Percentiles rank a stretch among this genome's conserved stretches.
Evolutionary conservation across 306 rosid species (phyloP).

Genomic region (Prunus campanulata): DNA sequence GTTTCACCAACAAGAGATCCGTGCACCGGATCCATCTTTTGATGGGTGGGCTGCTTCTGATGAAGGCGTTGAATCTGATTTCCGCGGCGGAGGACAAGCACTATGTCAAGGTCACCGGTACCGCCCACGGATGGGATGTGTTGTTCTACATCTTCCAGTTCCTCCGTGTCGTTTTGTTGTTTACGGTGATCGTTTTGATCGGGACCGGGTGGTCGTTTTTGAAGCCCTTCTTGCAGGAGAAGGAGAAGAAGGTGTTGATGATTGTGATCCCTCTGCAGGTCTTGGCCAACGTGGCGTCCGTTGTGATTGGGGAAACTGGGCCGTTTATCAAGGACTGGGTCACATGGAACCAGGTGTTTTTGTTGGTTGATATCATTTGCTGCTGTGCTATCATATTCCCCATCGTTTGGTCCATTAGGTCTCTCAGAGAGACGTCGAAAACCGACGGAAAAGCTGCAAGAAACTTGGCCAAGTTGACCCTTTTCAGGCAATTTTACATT

Average conservation of each 20-base stretch:
- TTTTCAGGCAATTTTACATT: slow-evolving; percentile 83
- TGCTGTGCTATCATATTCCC: slow-evolving; percentile 95
- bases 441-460: slow-evolving; percentile 89
- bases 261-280: slow-evolving; percentile 91
- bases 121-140: slow-evolving; percentile 94
- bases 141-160: slow-evolving; percentile 86
- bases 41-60: slow-evolving; percentile 63
- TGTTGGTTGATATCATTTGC: slow-evolving; percentile 85
- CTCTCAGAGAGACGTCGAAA: slow-evolving; percentile 79
- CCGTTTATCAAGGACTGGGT: slow-evolving; percentile 94
- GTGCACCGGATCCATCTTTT: slow-evolving; percentile 78
- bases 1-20: slow-evolving; percentile 41
- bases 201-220: slow-evolving; percentile 93
- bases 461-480: slow-evolving; percentile 77
- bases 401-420: slow-evolving; percentile 89
- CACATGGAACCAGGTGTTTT: slow-evolving; percentile 90
- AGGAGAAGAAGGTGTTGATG: slow-evolving; percentile 87
- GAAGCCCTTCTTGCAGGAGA: slow-evolving; percentile 78
- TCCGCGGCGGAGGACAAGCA: slow-evolving; percentile 90
- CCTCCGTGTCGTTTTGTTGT: slow-evolving; percentile 70
- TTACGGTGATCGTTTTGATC: slow-evolving; percentile 73
- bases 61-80: slow-evolving; percentile 69
- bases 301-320: slow-evolving; percentile 89
- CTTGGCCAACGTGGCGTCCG: slow-evolving; percentile 75
- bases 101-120: slow-evolving; percentile 72